These are phyloP conservation scores for Debaryomycetaceae sp. DNA, from an alignment of 1,139 yeast species.

Conservation along the genomic window DNA sequence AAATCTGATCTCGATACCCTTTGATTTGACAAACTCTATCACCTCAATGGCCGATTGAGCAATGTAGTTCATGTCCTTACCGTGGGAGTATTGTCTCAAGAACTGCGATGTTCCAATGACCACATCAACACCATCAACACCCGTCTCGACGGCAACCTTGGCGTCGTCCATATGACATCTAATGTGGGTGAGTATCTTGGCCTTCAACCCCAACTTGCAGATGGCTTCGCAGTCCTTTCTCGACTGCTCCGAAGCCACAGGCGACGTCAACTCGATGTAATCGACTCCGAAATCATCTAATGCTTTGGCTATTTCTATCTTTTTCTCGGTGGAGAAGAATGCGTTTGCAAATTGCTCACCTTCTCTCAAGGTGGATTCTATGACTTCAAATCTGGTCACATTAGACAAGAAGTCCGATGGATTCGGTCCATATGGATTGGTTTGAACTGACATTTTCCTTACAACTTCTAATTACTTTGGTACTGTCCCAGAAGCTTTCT, in stretches of 20 bases:
- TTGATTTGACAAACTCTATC: conserved; percentile 94
- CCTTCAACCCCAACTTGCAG: conserved; percentile 93
- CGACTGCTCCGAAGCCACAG: conserved; percentile 95
- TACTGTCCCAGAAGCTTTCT: background rate
- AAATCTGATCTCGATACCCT: conserved; percentile 95
- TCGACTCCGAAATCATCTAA: conserved; percentile 97
- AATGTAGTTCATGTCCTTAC: conserved; percentile 98
- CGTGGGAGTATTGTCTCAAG: conserved; percentile 91
- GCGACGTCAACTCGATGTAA: conserved; percentile 95
- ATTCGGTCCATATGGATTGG: conserved; percentile 91
- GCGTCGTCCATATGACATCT: conserved; percentile 99
- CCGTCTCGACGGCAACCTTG: conserved; percentile 92
- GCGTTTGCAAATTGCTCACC: conserved; percentile 99
- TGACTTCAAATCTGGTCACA: conserved; percentile 83
- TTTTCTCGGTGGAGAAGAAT: conserved; percentile 90
- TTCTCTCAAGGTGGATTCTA: conserved; percentile 94
- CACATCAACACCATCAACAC: conserved; percentile 98
- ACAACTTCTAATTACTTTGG: background rate
- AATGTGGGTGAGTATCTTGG: conserved; percentile 88
- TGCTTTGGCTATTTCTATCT: conserved; percentile 94
- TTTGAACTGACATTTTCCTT: conserved; percentile 8
- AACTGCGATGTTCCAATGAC: conserved; percentile 97
- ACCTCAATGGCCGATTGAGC: conserved; percentile 96
- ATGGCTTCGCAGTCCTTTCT: conserved; percentile 95
- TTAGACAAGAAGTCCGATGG: conserved; percentile 91